These are phyloP conservation scores for Coniochaeta hoffmannii DNA, from an alignment of 2,329 filamentous ascomycete genomes.

Conservation along the genomic window DNA sequence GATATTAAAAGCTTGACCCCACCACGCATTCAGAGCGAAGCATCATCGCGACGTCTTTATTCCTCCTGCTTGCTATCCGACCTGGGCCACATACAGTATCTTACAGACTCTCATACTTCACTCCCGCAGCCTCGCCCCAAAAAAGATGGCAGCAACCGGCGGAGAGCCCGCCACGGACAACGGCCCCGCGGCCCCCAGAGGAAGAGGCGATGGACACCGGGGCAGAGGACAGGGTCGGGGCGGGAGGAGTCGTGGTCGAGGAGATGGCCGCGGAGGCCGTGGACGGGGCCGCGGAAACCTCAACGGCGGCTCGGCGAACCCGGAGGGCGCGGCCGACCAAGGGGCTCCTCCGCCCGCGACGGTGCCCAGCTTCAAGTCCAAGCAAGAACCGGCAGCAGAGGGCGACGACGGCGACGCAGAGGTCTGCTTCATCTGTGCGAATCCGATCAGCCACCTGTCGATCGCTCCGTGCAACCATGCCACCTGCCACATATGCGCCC, in stretches of 20 bases:
- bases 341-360: slow-evolving; percentile 13
- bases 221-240: slow-evolving; percentile 29
- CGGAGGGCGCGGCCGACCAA: slow-evolving; percentile 5
- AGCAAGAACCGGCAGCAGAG: slow-evolving; percentile 22
- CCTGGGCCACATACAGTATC: too few relatives aligned
- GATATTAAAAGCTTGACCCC: neutral
- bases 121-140: too few relatives aligned
- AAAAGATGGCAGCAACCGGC: slow-evolving; percentile 6
- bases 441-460: slow-evolving; percentile 76
- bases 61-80: neutral
- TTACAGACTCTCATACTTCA: too few relatives aligned
- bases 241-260: slow-evolving; percentile 27
- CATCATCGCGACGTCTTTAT: neutral
- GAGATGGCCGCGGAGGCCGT: slow-evolving; percentile 16
- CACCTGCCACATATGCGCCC: slow-evolving; percentile 91
- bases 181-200: slow-evolving; percentile 10
- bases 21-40: neutral
- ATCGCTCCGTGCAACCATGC: slow-evolving; percentile 93
- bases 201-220: slow-evolving; percentile 25
- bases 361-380: slow-evolving; percentile 17
- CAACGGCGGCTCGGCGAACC: slow-evolving; percentile 3
- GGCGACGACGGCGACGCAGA: slow-evolving; percentile 62
- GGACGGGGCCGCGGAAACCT: slow-evolving; percentile 11
- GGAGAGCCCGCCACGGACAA: slow-evolving; percentile 1
- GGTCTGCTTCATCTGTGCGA: slow-evolving; percentile 97